Base-by-base conservation (phyloP, 108 stramenopile species). In the Pelagomonas calceolata region DNA sequence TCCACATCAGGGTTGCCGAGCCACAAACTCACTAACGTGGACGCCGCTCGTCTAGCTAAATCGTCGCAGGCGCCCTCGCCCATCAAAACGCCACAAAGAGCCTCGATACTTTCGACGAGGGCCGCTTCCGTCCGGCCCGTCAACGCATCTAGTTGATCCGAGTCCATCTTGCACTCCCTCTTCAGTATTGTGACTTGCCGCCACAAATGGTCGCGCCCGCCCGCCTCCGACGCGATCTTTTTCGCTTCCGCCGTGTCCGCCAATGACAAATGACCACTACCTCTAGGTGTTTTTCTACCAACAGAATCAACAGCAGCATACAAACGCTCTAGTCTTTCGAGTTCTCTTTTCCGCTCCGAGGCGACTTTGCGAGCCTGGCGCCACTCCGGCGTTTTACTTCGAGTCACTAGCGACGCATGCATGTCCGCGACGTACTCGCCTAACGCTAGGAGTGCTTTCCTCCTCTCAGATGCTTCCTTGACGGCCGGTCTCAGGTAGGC, bases 11-110 rank as follows among this genome's bases (percentile, higher is more conserved):
- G 51, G 21, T 81, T 81, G 60, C 78, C 80, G 68, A 94, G 89
- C 92, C 92, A 94, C 12, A 91, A 60, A 15, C 83, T 81, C 30
- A 91, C 72, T 32, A 91, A 65, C 63, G 85, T 70, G 66, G 87
- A 91, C 21, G 51, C 51, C 51, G 51, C 51, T 17, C 51, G 51
- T 3, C 51, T 17, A 17, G 51, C 51, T 12, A 43, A 43, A 43
- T 43, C 39, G 39, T 43, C 39, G 39, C 39, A 43, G 21, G 51
- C 51, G 51, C 51, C 51, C 21, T 3, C 21, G 51, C 29, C 51
- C 51, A 3, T 16, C 21, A 60, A 26, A 1, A 60, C 51, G 14
- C 21, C 51, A 26, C 21, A 9, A 26, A 60, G 29, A 26, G 51
- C 51, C 51, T 60, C 21, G 51, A 60, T 17, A 1, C 21, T 26